A percentile compares a stretch with the other conserved stretches of the same genome.
Conservation (phyloP, 768 basidiomycete genomes). For the Pisolithus albus region DNA sequence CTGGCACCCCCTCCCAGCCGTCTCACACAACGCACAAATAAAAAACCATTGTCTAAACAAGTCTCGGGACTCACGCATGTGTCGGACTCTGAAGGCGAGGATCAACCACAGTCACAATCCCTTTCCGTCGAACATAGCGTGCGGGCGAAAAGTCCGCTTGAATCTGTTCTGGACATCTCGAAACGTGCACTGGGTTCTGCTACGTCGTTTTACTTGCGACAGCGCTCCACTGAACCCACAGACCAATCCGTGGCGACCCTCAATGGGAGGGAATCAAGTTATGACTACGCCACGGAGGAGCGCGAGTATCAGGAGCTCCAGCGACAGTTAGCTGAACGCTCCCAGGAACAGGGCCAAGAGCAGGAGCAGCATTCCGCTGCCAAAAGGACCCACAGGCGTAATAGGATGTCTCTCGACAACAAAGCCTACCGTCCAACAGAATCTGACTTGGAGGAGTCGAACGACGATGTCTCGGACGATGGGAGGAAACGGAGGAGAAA, state of each 20-base stretch:
- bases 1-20: conserved; percentile 58
- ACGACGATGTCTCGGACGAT: conserved; percentile 50
- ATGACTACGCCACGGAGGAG: conserved; percentile 77
- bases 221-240: conserved; percentile 53
- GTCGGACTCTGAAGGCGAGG: conserved; percentile 68
- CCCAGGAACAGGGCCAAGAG: conserved; percentile 11
- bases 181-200: conserved; percentile 48
- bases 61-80: conserved; percentile 44
- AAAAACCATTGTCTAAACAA: conserved; percentile 51
- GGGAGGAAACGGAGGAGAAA: conserved; percentile 46
- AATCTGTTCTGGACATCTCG: conserved; percentile 50
- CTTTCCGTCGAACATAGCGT: conserved; percentile 27
- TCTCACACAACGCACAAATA: conserved; percentile 25
- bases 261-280: conserved; percentile 43
- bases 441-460: conserved; percentile 62
- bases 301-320: conserved; percentile 44
- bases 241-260: conserved; percentile 33
- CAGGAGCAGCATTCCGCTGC: conserved; percentile 19
- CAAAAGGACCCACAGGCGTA: conserved; percentile 40
- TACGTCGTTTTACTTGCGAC: conserved; percentile 55
- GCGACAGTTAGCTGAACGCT: conserved; percentile 14
- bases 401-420: conserved; percentile 69
- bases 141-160: conserved; percentile 67
- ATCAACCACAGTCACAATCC: conserved; percentile 22
- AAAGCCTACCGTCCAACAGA: conserved; percentile 69